Evolutionary conservation across 257 asterid species (phyloP), one percentile per base, ranked within the genome.

Genomic region (Penstemon barbatus): DNA sequence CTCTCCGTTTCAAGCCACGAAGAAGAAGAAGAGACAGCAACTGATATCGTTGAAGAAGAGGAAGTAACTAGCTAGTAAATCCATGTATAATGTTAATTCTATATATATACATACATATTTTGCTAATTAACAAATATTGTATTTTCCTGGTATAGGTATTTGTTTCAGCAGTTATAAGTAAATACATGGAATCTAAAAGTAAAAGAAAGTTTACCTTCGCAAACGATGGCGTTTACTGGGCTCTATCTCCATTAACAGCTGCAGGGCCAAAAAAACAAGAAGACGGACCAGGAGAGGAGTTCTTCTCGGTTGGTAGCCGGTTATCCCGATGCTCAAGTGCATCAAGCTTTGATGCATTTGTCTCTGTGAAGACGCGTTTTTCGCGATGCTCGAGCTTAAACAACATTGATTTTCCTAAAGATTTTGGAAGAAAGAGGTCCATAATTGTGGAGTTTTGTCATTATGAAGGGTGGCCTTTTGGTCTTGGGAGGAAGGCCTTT

Each of bases 381-480:
- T 85, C 96, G 4, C 78, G 91, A 7, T 74, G 87, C 45, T 85
- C 89, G n/a, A 90, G 97, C 77, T 71, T 80, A 75, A 85, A 80
- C 74, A 77, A 74, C 74, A 68, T 80, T 18, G 91, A 85, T 42
- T 74, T 76, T 56, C 81, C 33, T 25, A 25, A 55, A 37, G 86
- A 81, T 40, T 54, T 69, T 36, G 68, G 69, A 11, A 25, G 33
- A 25, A 71, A 78, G 57, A 50, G 75, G 5, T 79, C 86, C 6
- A 62, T 79, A n/a, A 65, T 88, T 45, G 61, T 76, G 57, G 91
- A 85, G 77, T 63, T 87, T 8, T 40, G 79, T 19, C 83, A 80
- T 37, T 84, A 84, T 66, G 74, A 89, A 69, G 96, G 97, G 57
- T 89, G 96, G 97, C 96, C 97, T 0, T 87, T 91, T 72, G 97